Evolutionary conservation across 345 rosid species (phyloP).

Genomic region (Turnera subulata): DNA sequence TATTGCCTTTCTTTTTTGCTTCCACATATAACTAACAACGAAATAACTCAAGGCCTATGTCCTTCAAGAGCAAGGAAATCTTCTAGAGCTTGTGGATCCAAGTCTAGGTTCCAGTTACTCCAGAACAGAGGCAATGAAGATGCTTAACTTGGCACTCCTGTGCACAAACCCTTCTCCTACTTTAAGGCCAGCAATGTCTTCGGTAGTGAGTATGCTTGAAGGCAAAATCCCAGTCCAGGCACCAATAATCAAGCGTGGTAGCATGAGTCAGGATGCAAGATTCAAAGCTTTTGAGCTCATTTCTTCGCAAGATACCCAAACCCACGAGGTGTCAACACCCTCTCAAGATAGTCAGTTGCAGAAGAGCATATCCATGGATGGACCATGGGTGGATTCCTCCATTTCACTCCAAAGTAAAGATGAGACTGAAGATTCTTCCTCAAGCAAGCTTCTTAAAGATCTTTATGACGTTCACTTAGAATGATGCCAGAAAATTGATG

Average conservation of each 20-base stretch:
- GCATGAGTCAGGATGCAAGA: conserved; percentile 48
- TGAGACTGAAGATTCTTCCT: conserved; percentile 27
- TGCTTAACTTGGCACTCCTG: conserved; percentile 66
- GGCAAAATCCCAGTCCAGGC: conserved; percentile 71
- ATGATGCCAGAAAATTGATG: too few relatives aligned
- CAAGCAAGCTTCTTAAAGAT: conserved; percentile 27
- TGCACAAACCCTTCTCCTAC: conserved; percentile 96
- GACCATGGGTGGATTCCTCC: conserved; percentile 62
- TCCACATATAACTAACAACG: background rate
- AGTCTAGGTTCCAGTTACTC: conserved; percentile 51
- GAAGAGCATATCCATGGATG: conserved; percentile 50
- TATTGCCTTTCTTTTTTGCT: too few relatives aligned
- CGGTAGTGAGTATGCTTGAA: conserved; percentile 76
- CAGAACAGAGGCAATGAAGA: conserved; percentile 54
- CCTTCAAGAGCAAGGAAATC: conserved; percentile 88
- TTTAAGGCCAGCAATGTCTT: conserved; percentile 80
- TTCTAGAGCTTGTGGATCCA: conserved; percentile 77
- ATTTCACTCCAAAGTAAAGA: conserved; percentile 34
- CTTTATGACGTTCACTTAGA: conserved; percentile 6
- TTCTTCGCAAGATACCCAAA: conserved; percentile 64
- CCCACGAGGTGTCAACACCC: conserved; percentile 31
- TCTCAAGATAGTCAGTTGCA: conserved; percentile 43
- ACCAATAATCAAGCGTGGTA: conserved; percentile 54
- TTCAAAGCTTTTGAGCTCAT: conserved; percentile 73
- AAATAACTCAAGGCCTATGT: conserved; percentile 59